Percentiles rank a stretch among this genome's conserved stretches.
Conservation (phyloP, 768 basidiomycete genomes). For the Lenzites betulinus region DNA sequence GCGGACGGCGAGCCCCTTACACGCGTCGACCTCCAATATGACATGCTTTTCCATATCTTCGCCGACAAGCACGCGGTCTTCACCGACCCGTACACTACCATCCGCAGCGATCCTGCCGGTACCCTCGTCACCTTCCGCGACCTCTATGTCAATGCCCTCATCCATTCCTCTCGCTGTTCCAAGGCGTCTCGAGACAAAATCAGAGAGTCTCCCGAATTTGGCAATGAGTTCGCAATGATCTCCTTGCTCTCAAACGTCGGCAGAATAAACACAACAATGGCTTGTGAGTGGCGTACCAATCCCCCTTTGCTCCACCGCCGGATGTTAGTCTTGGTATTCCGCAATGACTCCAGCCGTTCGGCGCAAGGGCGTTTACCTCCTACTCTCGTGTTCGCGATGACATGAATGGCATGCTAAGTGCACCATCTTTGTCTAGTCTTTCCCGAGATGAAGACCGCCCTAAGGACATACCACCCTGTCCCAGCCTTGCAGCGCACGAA, state of each 20-base stretch:
- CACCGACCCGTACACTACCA: conserved; percentile 58
- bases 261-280: conserved; percentile 80
- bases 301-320: background rate
- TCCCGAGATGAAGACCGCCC: conserved; percentile 76
- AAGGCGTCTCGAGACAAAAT: conserved; percentile 74
- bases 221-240: conserved; percentile 73
- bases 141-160: conserved; percentile 48
- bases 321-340: too few species aligned
- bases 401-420: background rate
- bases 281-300: conserved; percentile 53
- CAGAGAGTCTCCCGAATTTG: conserved; percentile 56
- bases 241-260: conserved; percentile 78
- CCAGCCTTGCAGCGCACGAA: conserved; percentile 69
- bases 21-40: conserved; percentile 67
- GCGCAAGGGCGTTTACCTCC: background rate
- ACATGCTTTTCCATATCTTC: conserved; percentile 48
- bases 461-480: conserved; percentile 78
- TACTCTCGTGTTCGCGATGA: background rate
- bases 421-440: conserved; percentile 50
- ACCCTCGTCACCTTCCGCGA: conserved; percentile 47
- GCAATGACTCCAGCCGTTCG: background rate
- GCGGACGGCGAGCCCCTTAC: conserved; percentile 67
- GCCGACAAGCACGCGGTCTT: conserved; percentile 52
- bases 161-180: conserved; percentile 65
- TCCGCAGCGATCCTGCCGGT: conserved; percentile 34